Percentiles rank a stretch among this genome's conserved stretches.
These are phyloP conservation scores for Pseudogymnoascus sp. DNA, from an alignment of 2,329 filamentous ascomycete species.

Conservation along the genomic window DNA sequence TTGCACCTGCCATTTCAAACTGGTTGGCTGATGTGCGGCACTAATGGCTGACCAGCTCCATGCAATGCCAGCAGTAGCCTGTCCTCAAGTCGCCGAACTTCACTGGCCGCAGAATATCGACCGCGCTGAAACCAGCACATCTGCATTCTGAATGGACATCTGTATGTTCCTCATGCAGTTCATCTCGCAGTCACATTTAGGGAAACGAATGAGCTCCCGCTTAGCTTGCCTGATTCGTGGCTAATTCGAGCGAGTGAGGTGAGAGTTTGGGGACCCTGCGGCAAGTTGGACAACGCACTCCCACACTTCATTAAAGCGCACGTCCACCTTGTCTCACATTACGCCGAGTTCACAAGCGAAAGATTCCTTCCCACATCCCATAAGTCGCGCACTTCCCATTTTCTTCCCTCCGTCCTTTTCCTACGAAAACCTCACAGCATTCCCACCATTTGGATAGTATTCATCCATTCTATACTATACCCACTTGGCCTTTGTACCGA, in stretches of 20 bases:
- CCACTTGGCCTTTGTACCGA: conserved; percentile 4
- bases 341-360: conserved; percentile 1
- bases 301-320: conserved; percentile 8
- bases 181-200: not conserved
- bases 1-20: conserved; percentile 1
- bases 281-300: conserved; percentile 5
- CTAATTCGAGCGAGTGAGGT: conserved; percentile 7
- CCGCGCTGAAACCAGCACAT: conserved; percentile 3
- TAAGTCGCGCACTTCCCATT: conserved; percentile 9
- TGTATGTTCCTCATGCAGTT: not conserved
- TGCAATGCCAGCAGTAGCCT: conserved; percentile 8
- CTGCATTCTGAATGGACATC: conserved; percentile 3
- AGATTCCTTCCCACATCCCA: not conserved
- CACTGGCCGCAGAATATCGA: not conserved
- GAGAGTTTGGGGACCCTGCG: not conserved
- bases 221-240: not conserved
- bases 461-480: conserved; percentile 7
- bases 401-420: conserved; percentile 1
- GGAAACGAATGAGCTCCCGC: conserved; percentile 4
- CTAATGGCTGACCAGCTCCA: conserved; percentile 3
- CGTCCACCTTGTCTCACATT: conserved; percentile 5
- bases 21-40: not conserved
- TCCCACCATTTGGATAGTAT: conserved; percentile 1
- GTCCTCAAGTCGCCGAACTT: not conserved
- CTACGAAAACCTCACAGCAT: not conserved